Evolutionary conservation across 495 filamentous ascomycete species (phyloP), one percentile per base, ranked within the genome.

Genomic region (Neurospora sp.): DNA sequence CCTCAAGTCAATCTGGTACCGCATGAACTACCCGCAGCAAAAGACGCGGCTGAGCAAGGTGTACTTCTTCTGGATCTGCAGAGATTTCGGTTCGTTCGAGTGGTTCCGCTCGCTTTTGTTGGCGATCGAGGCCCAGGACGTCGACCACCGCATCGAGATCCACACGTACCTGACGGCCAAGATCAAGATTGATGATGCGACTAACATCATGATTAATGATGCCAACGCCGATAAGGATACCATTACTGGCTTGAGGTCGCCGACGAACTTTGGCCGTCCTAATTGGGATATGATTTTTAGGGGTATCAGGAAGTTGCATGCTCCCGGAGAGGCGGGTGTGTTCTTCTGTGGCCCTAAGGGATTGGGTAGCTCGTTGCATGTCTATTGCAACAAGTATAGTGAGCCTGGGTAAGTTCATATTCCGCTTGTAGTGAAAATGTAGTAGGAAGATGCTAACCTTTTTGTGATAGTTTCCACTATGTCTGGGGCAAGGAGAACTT

Each of bases 11-110:
- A 92, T 94, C 80, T 94, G 92, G 91, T 94, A 93, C 80, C 86
- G 91, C n/a, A 91, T 92, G 87, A 93, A 92, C 84, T 92, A 90
- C 80, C 90, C 91, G 14, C 87, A 91, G 79, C 88, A 91, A 81
- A 89, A 89, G 81, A 93, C 90, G 20, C 83, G 89, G 39, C 85
- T 94, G 39, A 84, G 90, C 71, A 94, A 93, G 80, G 90, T 94
- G 40, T 94, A 93, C 83, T 93, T 94, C 82, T 93, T 93, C 85
- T 94, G 92, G 92, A 87, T 93, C 76, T 92, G 92, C 84, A 84
- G 90, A 78, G 91, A 93, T 77, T 92, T 93, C 75, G 90, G 89
- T 35, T 90, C 89, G 4, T 93, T 93, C 75, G 91, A 93, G 82
- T 94, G 92, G 92, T 94, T 94, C 85, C 85, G 90, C 45, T 92